Evolutionary conservation across 768 basidiomycete species (phyloP), one percentile per base, ranked within the genome.

Genomic region (Serendipita indica): DNA sequence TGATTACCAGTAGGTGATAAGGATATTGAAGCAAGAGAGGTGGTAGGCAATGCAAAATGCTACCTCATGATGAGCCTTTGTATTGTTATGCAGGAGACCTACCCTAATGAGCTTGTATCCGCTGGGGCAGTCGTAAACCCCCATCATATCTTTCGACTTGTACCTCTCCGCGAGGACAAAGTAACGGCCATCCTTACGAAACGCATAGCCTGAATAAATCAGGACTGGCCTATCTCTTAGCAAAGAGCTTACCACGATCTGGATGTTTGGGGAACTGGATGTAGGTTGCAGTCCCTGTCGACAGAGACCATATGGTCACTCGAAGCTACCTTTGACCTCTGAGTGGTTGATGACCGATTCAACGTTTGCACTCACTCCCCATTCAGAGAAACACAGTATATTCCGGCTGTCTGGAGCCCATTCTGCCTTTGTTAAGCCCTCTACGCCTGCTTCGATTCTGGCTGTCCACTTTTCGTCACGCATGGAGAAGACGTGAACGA

Each of bases 331-430:
- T 54, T 57, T 45, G 57, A 16, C 10, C 58, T 33, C 33, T 57
- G 35, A 35, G 14, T 46, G 18, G 60, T 25, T 16, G 16, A 41
- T 39, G 33, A 32, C 37, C 32, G 6, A n/a, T 18, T 57, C 1
- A 13, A 1, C 6, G 32, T 7, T 54, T 58, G 18, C 20, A 79
- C 91, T 74, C 72, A 93, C 92, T 64, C 86, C 89, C 85, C 89
- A 89, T 64, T 92, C 87, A 2, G 89, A 92, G 70, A 92, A 97
- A 65, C 88, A 93, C 30, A 96, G 71, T 3, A 96, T 74, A 14
- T 80, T 81, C 34, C 86, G 77, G 14, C 89, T 89, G 66, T 86
- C 86, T 2, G 85, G 87, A 0, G 86, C 86, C 92, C 92, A 97
- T 66, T 93, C 89, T 16, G 84, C 88, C 66, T 81, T 88, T 18